phyloP scores from a whole-genome alignment of 495 filamentous ascomycete species.

The Aspergillus saccharolyticus region DNA sequence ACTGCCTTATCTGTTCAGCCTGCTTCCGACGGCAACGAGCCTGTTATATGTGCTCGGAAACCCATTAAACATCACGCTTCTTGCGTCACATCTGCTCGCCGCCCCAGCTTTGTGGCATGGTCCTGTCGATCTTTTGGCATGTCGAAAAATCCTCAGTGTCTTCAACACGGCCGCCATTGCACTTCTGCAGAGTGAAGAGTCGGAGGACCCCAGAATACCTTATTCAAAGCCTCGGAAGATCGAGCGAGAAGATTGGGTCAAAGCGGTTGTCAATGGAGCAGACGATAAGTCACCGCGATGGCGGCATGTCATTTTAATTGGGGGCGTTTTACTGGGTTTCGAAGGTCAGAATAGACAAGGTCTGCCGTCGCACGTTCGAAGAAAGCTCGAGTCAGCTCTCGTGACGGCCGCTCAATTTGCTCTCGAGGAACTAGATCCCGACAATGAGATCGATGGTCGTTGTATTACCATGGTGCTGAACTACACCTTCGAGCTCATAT shows the following conservation, averaged over 20 bases:
- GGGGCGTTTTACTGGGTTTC: conserved; percentile 78
- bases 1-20: conserved; percentile 36
- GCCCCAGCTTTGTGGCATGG: conserved; percentile 83
- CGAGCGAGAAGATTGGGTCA: conserved; percentile 72
- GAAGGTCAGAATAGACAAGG: conserved; percentile 61
- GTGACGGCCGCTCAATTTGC: conserved; percentile 76
- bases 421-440: conserved; percentile 48
- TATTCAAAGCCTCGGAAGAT: conserved; percentile 42
- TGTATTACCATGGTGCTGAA: conserved; percentile 70
- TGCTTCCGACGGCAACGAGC: conserved; percentile 75
- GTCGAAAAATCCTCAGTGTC: conserved; percentile 74
- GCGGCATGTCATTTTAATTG: conserved; percentile 79
- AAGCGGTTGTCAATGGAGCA: conserved; percentile 74
- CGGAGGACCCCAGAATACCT: conserved; percentile 34
- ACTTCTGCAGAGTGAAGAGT: conserved; percentile 53
- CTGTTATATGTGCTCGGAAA: conserved; percentile 81
- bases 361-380: conserved; percentile 56
- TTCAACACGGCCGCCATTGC: conserved; percentile 79
- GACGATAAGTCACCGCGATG: conserved; percentile 81
- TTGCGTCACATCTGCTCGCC: conserved; percentile 83
- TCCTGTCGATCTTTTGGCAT: conserved; percentile 64
- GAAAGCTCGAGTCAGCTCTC: conserved; percentile 71
- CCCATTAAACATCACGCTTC: conserved; percentile 81
- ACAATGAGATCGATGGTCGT: conserved; percentile 52
- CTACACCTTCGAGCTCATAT: conserved; percentile 71